A percentile compares a stretch with the other conserved stretches of the same genome.
Conservation (phyloP, 2,329 filamentous ascomycete genomes). For the Aspergillus phoenicis region DNA sequence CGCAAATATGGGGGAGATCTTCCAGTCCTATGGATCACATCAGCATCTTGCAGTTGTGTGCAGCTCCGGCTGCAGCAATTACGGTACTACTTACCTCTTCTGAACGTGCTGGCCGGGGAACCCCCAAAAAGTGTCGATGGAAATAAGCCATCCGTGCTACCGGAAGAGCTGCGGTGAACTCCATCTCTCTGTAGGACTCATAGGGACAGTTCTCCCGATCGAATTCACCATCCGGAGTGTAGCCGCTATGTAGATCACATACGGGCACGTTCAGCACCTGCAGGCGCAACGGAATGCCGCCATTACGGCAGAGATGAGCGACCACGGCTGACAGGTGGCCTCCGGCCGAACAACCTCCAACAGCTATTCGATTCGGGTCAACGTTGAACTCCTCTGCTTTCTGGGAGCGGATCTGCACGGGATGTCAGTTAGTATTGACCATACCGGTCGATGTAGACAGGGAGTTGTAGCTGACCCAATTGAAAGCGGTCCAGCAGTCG, state of each 20-base stretch:
- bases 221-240: slow-evolving; percentile 39
- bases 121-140: slow-evolving; percentile 42
- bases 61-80: background rate
- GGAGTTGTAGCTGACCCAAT: slow-evolving; percentile 35
- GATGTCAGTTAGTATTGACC: slow-evolving; percentile 9
- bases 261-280: slow-evolving; percentile 43
- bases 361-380: slow-evolving; percentile 36
- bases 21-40: slow-evolving; percentile 40
- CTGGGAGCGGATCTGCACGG: slow-evolving; percentile 32
- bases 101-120: slow-evolving; percentile 38
- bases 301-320: slow-evolving; percentile 42
- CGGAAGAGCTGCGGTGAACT: slow-evolving; percentile 39
- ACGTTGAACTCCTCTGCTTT: slow-evolving; percentile 40
- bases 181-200: slow-evolving; percentile 44
- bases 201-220: slow-evolving; percentile 41
- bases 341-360: slow-evolving; percentile 46
- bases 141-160: slow-evolving; percentile 44
- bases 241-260: slow-evolving; percentile 40
- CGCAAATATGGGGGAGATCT: slow-evolving; percentile 45
- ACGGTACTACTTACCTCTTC: slow-evolving; percentile 33
- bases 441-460: background rate
- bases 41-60: slow-evolving; percentile 6
- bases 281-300: slow-evolving; percentile 37
- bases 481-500: slow-evolving; percentile 45
- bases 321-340: slow-evolving; percentile 45